Evolutionary conservation across 805 yeast species (phyloP), one percentile per base, ranked within the genome.

Genomic region (Schwanniomyces sp.): DNA sequence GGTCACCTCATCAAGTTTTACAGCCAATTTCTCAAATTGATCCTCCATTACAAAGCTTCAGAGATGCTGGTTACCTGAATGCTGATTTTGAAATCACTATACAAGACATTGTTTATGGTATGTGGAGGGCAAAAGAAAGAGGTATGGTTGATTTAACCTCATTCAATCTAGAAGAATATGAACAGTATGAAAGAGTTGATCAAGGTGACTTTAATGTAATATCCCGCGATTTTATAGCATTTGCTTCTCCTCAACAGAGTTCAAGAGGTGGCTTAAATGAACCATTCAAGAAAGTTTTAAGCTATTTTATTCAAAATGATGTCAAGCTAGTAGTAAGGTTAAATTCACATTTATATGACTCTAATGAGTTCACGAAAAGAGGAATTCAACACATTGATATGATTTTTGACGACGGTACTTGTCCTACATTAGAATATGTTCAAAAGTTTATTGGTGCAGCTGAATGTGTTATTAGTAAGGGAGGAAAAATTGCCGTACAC

Each of bases 1-100:
- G 99, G 99, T 90, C 97, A 1, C 99, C 99, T 0, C 99, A 94
- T 67, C 94, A 94, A 66, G 99, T 91, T 0, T 70, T 94, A 53
- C 97, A 96, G 50, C 99, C 99, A 0, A 80, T 94, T 45, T 82
- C 94, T 1, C 98, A 94, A 66, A 81, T 85, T 5, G 91, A 87
- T 43, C 96, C 96, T 2, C 97, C 98, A 6, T 85, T 92, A 54
- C 91, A 88, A 86, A 87, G 91, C 1, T 94, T 91, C 69, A 78
- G 99, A 64, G 99, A 94, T 66, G 99, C 99, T 1, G 99, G 99
- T 1, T 94, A 94, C 67, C 88, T 97, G 2, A 85, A 85, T 48
- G 96, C 98, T 2, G 99, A 94, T 67, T 94, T 90, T 61, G 95
- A 88, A 60, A 80, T 94, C 51, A 84, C 96, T 11, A 88, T 94